phyloP scores from a whole-genome alignment of 495 filamentous ascomycete genomes.

The Aspergillus taichungensis region DNA sequence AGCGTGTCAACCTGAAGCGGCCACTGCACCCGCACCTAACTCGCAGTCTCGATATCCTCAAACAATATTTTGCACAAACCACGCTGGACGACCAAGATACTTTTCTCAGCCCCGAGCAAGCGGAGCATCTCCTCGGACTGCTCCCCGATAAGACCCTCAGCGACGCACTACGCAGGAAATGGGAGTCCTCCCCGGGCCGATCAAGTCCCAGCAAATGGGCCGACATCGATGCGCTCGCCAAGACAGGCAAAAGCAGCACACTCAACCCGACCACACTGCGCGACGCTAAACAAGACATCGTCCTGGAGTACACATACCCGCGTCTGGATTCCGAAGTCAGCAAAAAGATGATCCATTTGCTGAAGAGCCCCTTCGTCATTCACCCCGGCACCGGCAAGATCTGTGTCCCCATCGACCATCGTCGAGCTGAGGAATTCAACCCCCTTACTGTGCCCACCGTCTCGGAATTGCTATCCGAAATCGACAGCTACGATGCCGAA shows the following conservation, averaged over 20 bases:
- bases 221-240: slow-evolving; percentile 81
- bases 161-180: slow-evolving; percentile 75
- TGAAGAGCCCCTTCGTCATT: slow-evolving; percentile 92
- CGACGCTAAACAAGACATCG: slow-evolving; percentile 89
- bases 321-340: slow-evolving; percentile 91
- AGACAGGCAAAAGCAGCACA: slow-evolving; percentile 55
- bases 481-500: slow-evolving; percentile 61
- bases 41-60: slow-evolving; percentile 77
- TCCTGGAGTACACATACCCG: slow-evolving; percentile 97
- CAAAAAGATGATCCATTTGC: slow-evolving; percentile 94
- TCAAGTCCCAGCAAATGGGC: slow-evolving; percentile 75
- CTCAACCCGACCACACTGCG: slow-evolving; percentile 57
- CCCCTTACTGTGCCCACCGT: slow-evolving; percentile 83
- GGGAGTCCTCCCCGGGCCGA: slow-evolving; percentile 73
- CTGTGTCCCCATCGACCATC: slow-evolving; percentile 85
- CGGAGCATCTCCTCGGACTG: slow-evolving; percentile 64
- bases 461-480: slow-evolving; percentile 65
- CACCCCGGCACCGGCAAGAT: slow-evolving; percentile 91
- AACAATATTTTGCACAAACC: slow-evolving; percentile 67
- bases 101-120: slow-evolving; percentile 56
- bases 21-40: slow-evolving; percentile 86
- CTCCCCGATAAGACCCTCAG: slow-evolving; percentile 70
- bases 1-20: slow-evolving; percentile 75
- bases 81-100: slow-evolving; percentile 82
- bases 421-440: slow-evolving; percentile 67